Evolutionary conservation across 2,329 filamentous ascomycete genomes (phyloP), one percentile per base, ranked within the genome.

Genomic region (Alternaria angustiovoidea): DNA sequence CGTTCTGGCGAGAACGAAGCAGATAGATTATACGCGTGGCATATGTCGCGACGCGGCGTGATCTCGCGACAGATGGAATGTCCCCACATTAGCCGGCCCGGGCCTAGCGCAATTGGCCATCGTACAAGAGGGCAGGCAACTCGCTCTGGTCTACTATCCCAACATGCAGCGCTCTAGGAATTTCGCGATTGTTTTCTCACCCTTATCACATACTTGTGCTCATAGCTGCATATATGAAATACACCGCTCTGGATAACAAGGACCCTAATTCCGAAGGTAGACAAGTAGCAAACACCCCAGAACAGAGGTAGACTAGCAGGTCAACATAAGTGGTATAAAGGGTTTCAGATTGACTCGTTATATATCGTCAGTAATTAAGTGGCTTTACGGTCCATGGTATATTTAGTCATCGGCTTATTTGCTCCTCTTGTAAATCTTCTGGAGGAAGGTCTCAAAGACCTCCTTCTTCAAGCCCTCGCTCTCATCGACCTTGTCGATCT

Each of bases 371-470:
- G 5, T 22, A 48, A 20, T 6, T 16, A 34, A 48, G 46, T 20
- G 20, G 18, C 9, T 34, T 48, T 22, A 11, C 2, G 18, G 14
- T 18, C 12, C 22, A n/a, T 48, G 18, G 18, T 48, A 36, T 48
- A 48, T 24, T 36, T 36, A 38, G 32, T 49, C 46, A 12, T 49
- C 32, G 26, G 36, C 18, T 42, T 91, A 98, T 83, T 97, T 98
- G 87, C 88, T 95, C 77, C 95, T 87, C 89, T 97, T 97, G 87
- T 98, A 98, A 77, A 99, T 98, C 87, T 99, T 99, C 80, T 85
- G 85, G 67, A 99, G 84, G 86, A 98, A 99, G 44, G 87, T 86
- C 72, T 96, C 91, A 70, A 98, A 97, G 41, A 98, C 87, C 61
- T 85, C 87, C 86, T 92, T 95, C 87, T 96, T 97, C 75, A 99